Conservation (phyloP, 306 rosid genomes). For the Rubus idaeus region DNA sequence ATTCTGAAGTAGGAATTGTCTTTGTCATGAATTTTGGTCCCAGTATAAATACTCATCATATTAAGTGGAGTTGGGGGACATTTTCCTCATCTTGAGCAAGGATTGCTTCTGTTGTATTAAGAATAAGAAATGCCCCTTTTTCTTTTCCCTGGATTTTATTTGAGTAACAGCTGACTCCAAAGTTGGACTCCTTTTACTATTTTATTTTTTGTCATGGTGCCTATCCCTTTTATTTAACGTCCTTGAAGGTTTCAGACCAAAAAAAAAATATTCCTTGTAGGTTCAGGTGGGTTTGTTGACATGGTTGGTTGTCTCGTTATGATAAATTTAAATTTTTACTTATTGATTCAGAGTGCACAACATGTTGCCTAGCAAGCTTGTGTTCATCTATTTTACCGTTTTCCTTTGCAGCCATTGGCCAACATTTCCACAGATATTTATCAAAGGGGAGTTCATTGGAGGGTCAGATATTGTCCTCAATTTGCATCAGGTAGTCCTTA, state of each 20-base stretch:
- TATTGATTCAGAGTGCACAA: no score
- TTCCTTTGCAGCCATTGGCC: slow-evolving; percentile 66
- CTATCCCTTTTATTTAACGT: no score
- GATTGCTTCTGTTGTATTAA: background rate
- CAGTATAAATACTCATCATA: background rate
- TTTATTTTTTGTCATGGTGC: no score
- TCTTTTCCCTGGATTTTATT: background rate
- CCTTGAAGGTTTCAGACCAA: no score
- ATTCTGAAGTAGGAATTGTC: background rate
- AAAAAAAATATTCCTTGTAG: no score
- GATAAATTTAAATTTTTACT: background rate
- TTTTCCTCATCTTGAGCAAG: background rate
- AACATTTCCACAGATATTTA: slow-evolving; percentile 88
- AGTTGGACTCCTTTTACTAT: no score
- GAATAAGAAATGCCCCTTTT: no score
- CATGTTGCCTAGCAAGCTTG: no score
- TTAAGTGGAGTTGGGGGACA: background rate
- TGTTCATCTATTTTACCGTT: no score
- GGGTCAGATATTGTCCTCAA: slow-evolving; percentile 86
- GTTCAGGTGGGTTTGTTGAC: no score
- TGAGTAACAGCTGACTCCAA: background rate
- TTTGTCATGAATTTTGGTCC: background rate
- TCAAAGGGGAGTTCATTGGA: slow-evolving; percentile 91
- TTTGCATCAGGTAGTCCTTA: slow-evolving; percentile 68
- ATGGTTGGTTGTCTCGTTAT: background rate